These are phyloP conservation scores for Pulveroboletus sp. DNA, from an alignment of 768 basidiomycete genomes.

Conservation along the genomic window DNA sequence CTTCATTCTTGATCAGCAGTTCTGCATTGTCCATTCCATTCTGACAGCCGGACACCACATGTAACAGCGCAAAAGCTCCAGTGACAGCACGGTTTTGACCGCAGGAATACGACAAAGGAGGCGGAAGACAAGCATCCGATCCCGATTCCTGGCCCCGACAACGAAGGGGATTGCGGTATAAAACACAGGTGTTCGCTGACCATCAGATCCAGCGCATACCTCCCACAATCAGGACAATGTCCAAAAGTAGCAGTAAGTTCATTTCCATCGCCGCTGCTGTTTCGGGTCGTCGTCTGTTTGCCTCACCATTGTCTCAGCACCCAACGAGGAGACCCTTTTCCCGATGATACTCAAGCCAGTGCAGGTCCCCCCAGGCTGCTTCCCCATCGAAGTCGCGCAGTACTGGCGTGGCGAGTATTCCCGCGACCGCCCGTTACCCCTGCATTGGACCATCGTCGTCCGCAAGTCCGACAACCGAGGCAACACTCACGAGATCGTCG, in stretches of 20 bases:
- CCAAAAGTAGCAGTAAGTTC: constrained; percentile 1
- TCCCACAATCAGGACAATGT: constrained; percentile 1
- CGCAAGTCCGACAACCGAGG: constrained; percentile 19
- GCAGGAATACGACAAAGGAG: constrained; percentile 2
- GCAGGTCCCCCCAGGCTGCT: constrained; percentile 12
- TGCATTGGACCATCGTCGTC: constrained; percentile 29
- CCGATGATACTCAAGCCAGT: constrained; percentile 15
- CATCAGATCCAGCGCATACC: not conserved
- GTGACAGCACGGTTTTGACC: not conserved
- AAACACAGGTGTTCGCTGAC: not conserved
- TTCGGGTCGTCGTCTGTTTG: not conserved
- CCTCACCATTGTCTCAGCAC: constrained; percentile 1
- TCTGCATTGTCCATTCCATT: not conserved
- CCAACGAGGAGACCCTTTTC: not conserved
- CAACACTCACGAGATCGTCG: constrained; percentile 28
- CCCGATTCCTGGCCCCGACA: not conserved
- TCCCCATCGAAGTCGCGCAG: constrained; percentile 26
- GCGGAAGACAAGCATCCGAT: not conserved
- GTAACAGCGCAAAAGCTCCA: not conserved
- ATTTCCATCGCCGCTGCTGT: not conserved
- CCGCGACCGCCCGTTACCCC: constrained; percentile 9
- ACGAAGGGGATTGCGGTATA: not conserved
- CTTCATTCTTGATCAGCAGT: not conserved
- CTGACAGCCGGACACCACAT: not conserved
- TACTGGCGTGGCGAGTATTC: constrained; percentile 28